Evolutionary conservation across 495 filamentous ascomycete genomes (phyloP).

Genomic region (Trichoderma erinaceum): DNA sequence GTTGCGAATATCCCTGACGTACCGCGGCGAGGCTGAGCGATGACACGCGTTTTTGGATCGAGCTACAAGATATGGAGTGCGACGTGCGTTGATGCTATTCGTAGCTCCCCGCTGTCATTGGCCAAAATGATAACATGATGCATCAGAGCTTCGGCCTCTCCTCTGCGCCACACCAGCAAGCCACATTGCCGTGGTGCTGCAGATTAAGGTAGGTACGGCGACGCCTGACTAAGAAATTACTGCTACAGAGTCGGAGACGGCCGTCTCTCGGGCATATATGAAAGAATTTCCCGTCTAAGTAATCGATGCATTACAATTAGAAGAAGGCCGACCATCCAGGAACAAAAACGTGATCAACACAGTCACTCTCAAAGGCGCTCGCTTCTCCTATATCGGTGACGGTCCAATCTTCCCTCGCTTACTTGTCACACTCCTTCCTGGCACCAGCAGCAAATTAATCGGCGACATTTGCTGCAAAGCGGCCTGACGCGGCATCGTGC

Average conservation of each 20-base stretch:
- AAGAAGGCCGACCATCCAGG: background rate
- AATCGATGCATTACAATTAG: background rate
- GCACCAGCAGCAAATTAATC: too few relatives aligned
- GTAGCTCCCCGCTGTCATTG: background rate
- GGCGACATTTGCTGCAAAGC: too few relatives aligned
- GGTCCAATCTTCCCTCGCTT: background rate
- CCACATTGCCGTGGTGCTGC: background rate
- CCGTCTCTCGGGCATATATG: too few relatives aligned
- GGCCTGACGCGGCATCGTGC: too few relatives aligned
- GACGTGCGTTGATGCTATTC: background rate
- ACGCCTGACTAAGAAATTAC: background rate
- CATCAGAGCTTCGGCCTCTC: background rate
- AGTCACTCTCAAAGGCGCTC: background rate
- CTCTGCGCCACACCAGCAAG: background rate
- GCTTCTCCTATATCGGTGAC: conserved; percentile 12
- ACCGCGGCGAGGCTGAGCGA: conserved; percentile 3
- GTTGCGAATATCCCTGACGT: background rate
- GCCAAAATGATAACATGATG: conserved; percentile 5
- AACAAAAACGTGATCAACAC: background rate
- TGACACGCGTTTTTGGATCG: background rate
- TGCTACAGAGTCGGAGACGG: too few relatives aligned
- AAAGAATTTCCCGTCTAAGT: too few relatives aligned
- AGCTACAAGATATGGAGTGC: background rate
- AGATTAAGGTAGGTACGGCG: background rate
- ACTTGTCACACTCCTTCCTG: background rate